Evolutionary conservation across 2,329 filamentous ascomycete genomes (phyloP).

Genomic region (Aspergillus vadensis): DNA sequence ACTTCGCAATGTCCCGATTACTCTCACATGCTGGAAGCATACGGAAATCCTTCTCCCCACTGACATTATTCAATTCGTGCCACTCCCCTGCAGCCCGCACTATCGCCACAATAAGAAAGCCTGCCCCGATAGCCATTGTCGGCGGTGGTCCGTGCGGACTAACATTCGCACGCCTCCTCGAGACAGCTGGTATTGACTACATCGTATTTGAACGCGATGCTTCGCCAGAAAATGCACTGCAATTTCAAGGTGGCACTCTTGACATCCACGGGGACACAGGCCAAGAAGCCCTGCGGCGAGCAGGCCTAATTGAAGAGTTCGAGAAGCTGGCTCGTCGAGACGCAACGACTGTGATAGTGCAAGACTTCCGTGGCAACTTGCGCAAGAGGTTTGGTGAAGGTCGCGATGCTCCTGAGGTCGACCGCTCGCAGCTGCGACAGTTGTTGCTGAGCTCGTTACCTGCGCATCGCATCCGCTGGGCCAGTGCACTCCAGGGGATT

Average conservation of each 20-base stretch:
- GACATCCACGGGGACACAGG: conserved; percentile 25
- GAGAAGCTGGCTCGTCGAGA: conserved; percentile 22
- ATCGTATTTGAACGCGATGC: conserved; percentile 24
- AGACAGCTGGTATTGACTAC: conserved; percentile 21
- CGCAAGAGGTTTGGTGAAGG: conserved; percentile 21
- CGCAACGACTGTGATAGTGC: conserved; percentile 13
- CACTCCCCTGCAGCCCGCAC: not conserved
- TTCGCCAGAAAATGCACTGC: not conserved
- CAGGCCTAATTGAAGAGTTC: conserved; percentile 25
- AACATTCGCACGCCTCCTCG: conserved; percentile 23
- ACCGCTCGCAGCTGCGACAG: conserved; percentile 39
- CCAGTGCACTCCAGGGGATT: not conserved
- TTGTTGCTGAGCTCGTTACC: conserved; percentile 42
- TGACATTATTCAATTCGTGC: not conserved
- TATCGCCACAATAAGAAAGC: not conserved
- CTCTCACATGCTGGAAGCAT: not conserved
- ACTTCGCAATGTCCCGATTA: not conserved
- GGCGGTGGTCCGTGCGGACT: conserved; percentile 26
- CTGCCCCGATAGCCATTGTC: conserved; percentile 23
- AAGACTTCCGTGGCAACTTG: not conserved
- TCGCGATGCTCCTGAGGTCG: conserved; percentile 44
- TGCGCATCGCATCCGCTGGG: conserved; percentile 38
- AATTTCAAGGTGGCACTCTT: conserved; percentile 24
- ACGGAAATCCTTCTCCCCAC: not conserved
- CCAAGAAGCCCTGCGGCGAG: conserved; percentile 25